Evolutionary conservation across 768 basidiomycete genomes (phyloP).

Genomic region (Suillus weaverae): DNA sequence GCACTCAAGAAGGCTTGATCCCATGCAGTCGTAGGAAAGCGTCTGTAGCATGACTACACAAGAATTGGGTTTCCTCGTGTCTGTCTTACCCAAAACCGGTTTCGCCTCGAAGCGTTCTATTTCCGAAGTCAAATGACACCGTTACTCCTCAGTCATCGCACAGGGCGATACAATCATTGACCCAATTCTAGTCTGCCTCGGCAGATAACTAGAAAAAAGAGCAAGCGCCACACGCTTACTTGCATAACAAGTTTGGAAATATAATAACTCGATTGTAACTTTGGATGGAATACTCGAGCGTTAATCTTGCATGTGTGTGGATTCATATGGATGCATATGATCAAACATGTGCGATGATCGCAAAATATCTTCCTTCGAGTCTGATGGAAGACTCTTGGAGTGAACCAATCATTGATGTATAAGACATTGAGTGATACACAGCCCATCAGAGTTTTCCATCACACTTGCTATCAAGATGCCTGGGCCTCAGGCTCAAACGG

Average conservation of each 20-base stretch:
- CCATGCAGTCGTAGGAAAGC: neutral
- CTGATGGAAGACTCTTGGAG: neutral
- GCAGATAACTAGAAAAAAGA: neutral
- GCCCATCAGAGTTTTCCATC: neutral
- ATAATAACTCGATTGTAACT: neutral
- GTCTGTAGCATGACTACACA: neutral
- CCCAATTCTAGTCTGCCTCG: neutral
- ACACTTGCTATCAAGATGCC: neutral
- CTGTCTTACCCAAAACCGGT: neutral
- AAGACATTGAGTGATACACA: neutral
- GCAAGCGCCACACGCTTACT: neutral
- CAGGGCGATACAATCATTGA: neutral
- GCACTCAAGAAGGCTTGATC: conserved; percentile 20
- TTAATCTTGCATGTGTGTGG: neutral
- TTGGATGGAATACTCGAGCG: neutral
- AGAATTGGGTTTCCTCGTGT: neutral
- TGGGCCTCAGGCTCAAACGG: neutral
- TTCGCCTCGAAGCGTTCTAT: neutral
- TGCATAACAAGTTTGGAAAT: neutral
- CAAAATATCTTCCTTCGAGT: neutral
- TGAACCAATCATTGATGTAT: neutral
- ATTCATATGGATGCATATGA: neutral
- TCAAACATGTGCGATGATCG: neutral
- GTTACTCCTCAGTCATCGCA: neutral
- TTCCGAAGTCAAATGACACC: neutral